These are phyloP conservation scores for Penicillium silybi DNA, from an alignment of 495 filamentous ascomycete genomes.

Conservation along the genomic window DNA sequence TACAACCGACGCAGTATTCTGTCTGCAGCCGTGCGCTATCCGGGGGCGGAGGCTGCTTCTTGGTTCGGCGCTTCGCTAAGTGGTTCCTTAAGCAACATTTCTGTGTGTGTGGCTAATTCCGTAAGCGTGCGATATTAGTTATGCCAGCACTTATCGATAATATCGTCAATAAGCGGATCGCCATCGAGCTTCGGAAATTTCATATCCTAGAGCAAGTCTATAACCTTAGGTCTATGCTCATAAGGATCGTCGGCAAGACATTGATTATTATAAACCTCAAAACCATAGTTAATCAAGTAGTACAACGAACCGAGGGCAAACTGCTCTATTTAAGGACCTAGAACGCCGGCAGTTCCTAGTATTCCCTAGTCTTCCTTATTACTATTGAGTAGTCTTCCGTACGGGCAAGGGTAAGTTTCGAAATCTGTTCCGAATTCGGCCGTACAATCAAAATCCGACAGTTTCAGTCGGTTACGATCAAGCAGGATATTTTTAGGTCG, in stretches of 20 bases:
- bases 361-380: constrained; percentile 21
- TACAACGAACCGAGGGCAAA: constrained; percentile 38
- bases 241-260: constrained; percentile 27
- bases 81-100: constrained; percentile 8
- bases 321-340: constrained; percentile 34
- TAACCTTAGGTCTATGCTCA: constrained; percentile 28
- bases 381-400: constrained; percentile 25
- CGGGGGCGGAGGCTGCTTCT: not conserved
- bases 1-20: not conserved
- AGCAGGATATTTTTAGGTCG: constrained; percentile 31
- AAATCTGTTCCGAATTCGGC: constrained; percentile 22
- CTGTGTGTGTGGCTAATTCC: constrained; percentile 25
- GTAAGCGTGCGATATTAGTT: constrained; percentile 27
- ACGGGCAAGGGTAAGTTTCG: constrained; percentile 26
- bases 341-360: constrained; percentile 24
- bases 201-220: constrained; percentile 30
- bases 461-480: constrained; percentile 25
- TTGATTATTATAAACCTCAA: constrained; percentile 34
- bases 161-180: constrained; percentile 27
- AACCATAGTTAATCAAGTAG: constrained; percentile 37
- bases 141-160: constrained; percentile 38
- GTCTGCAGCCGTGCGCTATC: no score
- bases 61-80: not conserved
- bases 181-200: constrained; percentile 30
- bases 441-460: constrained; percentile 32